These are phyloP conservation scores for Globisporangium iwayamae DNA, from an alignment of 352 stramenopile species.

Conservation along the genomic window DNA sequence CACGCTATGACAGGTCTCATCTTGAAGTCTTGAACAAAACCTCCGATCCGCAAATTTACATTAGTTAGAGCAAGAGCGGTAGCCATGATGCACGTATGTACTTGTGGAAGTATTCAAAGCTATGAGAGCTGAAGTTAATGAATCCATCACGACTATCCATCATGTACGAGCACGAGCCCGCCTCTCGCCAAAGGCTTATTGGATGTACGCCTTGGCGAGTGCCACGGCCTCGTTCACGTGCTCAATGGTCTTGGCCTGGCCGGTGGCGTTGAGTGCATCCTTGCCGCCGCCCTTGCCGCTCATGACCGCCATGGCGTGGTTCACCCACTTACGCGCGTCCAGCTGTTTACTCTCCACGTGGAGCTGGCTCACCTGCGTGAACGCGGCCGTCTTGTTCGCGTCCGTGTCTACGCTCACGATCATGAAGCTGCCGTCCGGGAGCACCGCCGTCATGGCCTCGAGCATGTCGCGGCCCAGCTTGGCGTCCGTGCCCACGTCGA, in stretches of 20 bases:
- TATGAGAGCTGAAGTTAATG: no score
- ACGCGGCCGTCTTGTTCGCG: slow-evolving; percentile 91
- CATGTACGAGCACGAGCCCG: no score
- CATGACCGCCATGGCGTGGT: slow-evolving; percentile 86
- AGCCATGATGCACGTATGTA: no score
- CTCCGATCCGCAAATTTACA: no score
- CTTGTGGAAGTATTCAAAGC: no score
- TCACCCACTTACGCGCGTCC: slow-evolving; percentile 94
- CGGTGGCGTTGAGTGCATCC: slow-evolving; percentile 67
- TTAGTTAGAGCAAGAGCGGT: no score
- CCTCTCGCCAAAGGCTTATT: slow-evolving; percentile 10
- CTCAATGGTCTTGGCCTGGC: slow-evolving; percentile 77
- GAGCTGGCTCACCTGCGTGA: slow-evolving; percentile 90
- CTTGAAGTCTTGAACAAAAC: no score
- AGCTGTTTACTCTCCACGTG: slow-evolving; percentile 62
- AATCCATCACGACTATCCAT: no score
- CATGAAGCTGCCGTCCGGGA: slow-evolving; percentile 87
- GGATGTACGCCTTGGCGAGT: slow-evolving; percentile 61
- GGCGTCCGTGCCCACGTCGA: slow-evolving; percentile 92
- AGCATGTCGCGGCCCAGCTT: slow-evolving; percentile 95
- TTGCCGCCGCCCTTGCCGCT: slow-evolving; percentile 96
- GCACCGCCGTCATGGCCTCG: slow-evolving; percentile 82
- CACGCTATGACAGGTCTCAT: no score
- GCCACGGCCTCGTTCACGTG: slow-evolving; percentile 63
- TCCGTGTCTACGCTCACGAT: slow-evolving; percentile 92